phyloP scores from a whole-genome alignment of 208 protist genomes.

The Trypanosoma congolense region DNA sequence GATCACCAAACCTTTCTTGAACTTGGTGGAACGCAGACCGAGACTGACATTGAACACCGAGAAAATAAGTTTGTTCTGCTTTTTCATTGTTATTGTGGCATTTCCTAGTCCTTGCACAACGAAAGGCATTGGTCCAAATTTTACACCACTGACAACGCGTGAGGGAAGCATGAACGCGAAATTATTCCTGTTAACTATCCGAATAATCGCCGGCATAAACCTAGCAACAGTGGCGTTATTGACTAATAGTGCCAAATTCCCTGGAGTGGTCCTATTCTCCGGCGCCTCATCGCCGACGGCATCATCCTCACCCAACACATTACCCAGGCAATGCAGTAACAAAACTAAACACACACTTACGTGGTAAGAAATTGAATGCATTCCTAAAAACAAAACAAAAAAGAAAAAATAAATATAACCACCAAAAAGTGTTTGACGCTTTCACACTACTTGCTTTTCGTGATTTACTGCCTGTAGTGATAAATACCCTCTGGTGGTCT shows the following conservation, averaged over 20 bases:
- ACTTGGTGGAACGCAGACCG: slow-evolving; percentile 41
- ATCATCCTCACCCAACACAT: background rate
- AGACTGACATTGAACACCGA: slow-evolving; percentile 22
- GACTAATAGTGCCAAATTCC: slow-evolving; percentile 5
- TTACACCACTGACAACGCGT: slow-evolving; percentile 29
- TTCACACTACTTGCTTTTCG: no score
- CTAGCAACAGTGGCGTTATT: slow-evolving; percentile 8
- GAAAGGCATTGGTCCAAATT: slow-evolving; percentile 46
- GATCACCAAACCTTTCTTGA: slow-evolving; percentile 23
- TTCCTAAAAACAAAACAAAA: no score
- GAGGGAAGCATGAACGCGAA: slow-evolving; percentile 19
- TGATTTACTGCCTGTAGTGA: no score
- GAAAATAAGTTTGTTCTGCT: slow-evolving; percentile 27
- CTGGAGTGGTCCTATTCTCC: background rate
- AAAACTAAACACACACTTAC: no score
- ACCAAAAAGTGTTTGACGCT: no score
- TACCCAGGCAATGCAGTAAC: background rate
- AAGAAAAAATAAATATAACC: no score
- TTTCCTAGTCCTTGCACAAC: no score
- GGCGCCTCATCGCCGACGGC: background rate
- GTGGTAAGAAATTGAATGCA: no score
- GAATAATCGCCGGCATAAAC: slow-evolving; percentile 18
- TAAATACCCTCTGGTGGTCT: no score
- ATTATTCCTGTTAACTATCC: slow-evolving; percentile 6
- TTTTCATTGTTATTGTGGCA: no score